A percentile compares a stretch with the other conserved stretches of the same genome.
Conservation (phyloP, 441 rosid genomes). For the Euphorbia celastroides region DNA sequence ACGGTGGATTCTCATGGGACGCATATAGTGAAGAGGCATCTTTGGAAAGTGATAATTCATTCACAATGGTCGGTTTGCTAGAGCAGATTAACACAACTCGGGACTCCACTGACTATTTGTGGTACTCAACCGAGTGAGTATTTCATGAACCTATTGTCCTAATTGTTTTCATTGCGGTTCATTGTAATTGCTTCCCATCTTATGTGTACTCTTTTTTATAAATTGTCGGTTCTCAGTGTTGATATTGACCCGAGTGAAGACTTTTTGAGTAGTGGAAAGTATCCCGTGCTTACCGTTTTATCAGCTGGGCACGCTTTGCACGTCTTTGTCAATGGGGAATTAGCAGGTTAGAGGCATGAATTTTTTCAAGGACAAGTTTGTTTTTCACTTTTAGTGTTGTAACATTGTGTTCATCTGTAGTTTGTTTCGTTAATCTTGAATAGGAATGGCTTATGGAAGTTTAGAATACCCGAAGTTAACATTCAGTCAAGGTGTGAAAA, state of each 20-base stretch:
- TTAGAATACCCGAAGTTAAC: constrained; percentile 58
- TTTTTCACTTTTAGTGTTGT: no score
- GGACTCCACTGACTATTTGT: constrained; percentile 81
- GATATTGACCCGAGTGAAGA: constrained; percentile 50
- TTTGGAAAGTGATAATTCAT: constrained; percentile 52
- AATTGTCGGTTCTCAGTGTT: constrained; percentile 32
- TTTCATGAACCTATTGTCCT: background rate
- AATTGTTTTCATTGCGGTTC: constrained; percentile 49
- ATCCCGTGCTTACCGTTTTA: constrained; percentile 61
- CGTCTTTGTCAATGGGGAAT: constrained; percentile 66
- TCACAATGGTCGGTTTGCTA: constrained; percentile 70
- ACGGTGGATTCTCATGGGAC: constrained; percentile 84
- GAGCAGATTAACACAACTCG: constrained; percentile 94
- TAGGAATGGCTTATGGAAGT: constrained; percentile 89
- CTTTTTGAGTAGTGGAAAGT: constrained; percentile 60
- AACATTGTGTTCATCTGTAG: no score
- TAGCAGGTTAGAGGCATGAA: background rate
- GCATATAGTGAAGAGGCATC: constrained; percentile 74
- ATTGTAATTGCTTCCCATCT: no score
- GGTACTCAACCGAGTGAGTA: constrained; percentile 97
- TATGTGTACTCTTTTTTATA: no score
- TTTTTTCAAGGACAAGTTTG: background rate
- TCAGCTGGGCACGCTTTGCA: constrained; percentile 99
- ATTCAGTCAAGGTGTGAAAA: constrained; percentile 49
- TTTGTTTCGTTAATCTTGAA: constrained; percentile 10